Conservation (phyloP, 768 basidiomycete genomes). For the Boletus rufocinnamomeus region DNA sequence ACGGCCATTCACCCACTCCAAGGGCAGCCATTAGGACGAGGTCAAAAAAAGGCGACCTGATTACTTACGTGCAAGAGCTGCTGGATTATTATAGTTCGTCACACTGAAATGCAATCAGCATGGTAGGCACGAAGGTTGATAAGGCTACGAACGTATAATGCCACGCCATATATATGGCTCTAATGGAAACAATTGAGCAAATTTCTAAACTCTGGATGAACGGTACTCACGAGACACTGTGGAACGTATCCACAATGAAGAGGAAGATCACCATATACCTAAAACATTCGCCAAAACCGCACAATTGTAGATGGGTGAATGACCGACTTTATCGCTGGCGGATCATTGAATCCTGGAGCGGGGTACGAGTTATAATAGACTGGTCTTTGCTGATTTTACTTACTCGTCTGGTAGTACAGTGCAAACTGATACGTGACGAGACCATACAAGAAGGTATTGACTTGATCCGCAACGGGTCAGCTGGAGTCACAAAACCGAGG, state of each 20-base stretch:
- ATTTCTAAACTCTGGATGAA: not conserved
- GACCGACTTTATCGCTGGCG: slow-evolving; percentile 5
- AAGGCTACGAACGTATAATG: slow-evolving; percentile 14
- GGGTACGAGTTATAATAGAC: not conserved
- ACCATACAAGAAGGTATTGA: slow-evolving; percentile 39
- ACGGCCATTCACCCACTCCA: slow-evolving; percentile 47
- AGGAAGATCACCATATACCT: slow-evolving; percentile 23
- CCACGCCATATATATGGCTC: slow-evolving; percentile 25
- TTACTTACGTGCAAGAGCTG: slow-evolving; percentile 8
- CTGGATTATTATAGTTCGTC: slow-evolving; percentile 16
- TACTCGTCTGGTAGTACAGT: slow-evolving; percentile 34
- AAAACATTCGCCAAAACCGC: not conserved
- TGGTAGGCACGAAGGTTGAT: not conserved
- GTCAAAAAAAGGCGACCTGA: not conserved
- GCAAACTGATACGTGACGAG: slow-evolving; percentile 46
- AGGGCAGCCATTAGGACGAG: not conserved
- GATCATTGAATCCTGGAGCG: slow-evolving; percentile 21
- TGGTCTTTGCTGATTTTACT: not conserved
- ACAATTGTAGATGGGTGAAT: not conserved
- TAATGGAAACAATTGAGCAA: not conserved
- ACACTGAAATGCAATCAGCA: slow-evolving; percentile 8
- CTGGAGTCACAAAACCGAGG: no score
- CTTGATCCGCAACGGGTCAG: slow-evolving; percentile 7
- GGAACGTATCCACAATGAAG: slow-evolving; percentile 23
- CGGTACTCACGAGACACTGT: slow-evolving; percentile 19